Percentiles rank a stretch among this genome's conserved stretches.
phyloP scores from a whole-genome alignment of 2,329 filamentous ascomycete genomes.

The Pyrenophora teres region DNA sequence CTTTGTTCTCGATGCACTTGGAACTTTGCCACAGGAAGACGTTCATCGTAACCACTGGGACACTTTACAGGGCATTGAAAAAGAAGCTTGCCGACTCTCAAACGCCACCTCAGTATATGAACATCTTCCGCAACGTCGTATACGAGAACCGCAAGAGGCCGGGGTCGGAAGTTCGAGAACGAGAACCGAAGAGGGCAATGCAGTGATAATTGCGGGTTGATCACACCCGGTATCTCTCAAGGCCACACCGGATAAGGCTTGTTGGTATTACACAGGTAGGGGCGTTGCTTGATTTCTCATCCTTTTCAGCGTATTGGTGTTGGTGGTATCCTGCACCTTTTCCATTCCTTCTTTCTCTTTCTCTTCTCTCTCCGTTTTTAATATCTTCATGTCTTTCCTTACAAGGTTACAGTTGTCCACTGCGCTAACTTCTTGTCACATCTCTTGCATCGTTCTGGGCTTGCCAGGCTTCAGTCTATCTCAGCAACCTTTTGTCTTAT shows the following conservation, averaged over 20 bases:
- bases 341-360: conserved; percentile 20
- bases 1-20: conserved; percentile 40
- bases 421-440: neutral
- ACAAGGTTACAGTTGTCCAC: neutral
- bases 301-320: conserved; percentile 13
- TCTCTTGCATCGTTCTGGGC: neutral
- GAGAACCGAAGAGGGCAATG: conserved; percentile 39
- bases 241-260: neutral
- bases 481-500: neutral
- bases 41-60: conserved; percentile 40
- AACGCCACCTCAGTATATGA: conserved; percentile 33
- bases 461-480: conserved; percentile 7
- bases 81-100: conserved; percentile 28
- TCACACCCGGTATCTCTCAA: neutral
- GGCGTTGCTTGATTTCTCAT: conserved; percentile 6
- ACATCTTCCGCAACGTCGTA: conserved; percentile 32
- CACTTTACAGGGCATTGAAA: conserved; percentile 31
- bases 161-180: conserved; percentile 34
- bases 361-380: neutral
- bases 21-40: conserved; percentile 35
- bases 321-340: conserved; percentile 22
- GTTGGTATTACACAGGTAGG: neutral
- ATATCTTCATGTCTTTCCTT: conserved; percentile 9
- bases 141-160: conserved; percentile 43
- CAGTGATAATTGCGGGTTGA: conserved; percentile 10